phyloP scores from a whole-genome alignment of 140 eudicot genomes.

The Bidens hawaiensis region DNA sequence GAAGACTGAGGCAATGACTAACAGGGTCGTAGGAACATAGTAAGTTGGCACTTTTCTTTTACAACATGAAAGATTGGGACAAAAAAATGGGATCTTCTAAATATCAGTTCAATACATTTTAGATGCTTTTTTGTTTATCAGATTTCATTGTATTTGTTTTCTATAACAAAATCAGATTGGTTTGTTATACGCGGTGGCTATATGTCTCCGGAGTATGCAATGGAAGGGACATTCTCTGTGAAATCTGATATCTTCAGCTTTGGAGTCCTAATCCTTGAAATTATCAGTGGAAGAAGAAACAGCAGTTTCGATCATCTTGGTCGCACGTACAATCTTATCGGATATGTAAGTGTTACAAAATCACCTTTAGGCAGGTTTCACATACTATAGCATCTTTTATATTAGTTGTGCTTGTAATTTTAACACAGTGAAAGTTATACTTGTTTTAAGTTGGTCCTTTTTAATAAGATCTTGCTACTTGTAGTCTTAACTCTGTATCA shows the following conservation, averaged over 20 bases:
- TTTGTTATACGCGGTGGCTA: conserved; percentile 35
- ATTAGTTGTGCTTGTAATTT: too few relatives aligned
- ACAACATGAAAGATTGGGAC: background rate
- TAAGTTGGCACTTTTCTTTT: conserved; percentile 17
- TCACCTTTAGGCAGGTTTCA: background rate
- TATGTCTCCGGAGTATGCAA: conserved; percentile 57
- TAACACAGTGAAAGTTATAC: too few relatives aligned
- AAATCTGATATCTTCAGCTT: conserved; percentile 47
- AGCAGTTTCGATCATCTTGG: conserved; percentile 29
- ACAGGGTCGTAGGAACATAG: conserved; percentile 46
- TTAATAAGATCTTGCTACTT: too few relatives aligned
- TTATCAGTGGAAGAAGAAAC: conserved; percentile 44
- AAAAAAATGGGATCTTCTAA: too few relatives aligned
- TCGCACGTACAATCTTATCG: conserved; percentile 36
- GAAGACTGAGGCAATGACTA: conserved; percentile 39
- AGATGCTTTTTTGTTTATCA: background rate
- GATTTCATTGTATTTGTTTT: background rate
- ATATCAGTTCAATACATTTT: too few relatives aligned
- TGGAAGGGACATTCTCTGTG: conserved; percentile 45
- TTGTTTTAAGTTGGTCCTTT: too few relatives aligned
- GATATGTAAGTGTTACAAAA: conserved; percentile 32
- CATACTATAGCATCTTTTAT: background rate
- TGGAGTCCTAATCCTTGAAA: conserved; percentile 44
- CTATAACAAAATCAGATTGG: background rate
- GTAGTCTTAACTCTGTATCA: too few relatives aligned